Conservation (phyloP, 2,329 filamentous ascomycete genomes). For the Thermomyces lanuginosus region DNA sequence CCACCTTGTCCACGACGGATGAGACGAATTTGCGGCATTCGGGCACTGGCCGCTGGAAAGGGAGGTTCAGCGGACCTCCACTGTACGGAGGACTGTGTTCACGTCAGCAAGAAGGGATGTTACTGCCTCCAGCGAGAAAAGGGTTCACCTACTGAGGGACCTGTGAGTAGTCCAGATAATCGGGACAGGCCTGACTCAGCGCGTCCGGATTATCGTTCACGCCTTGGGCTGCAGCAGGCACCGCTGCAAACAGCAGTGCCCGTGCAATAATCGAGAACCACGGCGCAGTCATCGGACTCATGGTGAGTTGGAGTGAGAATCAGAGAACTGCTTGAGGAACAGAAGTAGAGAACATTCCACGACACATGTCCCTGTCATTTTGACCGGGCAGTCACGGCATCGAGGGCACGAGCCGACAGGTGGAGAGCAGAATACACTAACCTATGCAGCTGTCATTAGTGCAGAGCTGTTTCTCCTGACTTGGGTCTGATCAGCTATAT, state of each 20-base stretch:
- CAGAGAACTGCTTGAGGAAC: too few species aligned
- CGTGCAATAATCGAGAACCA: too few species aligned
- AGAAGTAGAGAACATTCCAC: too few species aligned
- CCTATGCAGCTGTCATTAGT: too few species aligned
- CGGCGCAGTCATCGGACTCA: too few species aligned
- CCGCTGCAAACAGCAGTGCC: slow-evolving; percentile 4
- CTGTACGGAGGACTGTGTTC: slow-evolving; percentile 54
- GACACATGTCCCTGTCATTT: too few species aligned
- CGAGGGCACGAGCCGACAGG: too few species aligned
- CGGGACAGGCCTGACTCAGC: slow-evolving; percentile 40
- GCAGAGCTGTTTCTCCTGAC: too few species aligned
- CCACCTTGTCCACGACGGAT: slow-evolving; percentile 71
- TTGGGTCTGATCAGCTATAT: too few species aligned
- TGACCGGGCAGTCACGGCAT: too few species aligned
- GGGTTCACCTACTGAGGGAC: slow-evolving; percentile 43
- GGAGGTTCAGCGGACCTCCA: slow-evolving; percentile 59
- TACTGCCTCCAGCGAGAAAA: background rate
- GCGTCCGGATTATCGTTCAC: slow-evolving; percentile 15
- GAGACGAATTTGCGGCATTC: slow-evolving; percentile 84
- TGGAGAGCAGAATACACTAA: too few species aligned
- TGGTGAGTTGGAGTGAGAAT: too few species aligned
- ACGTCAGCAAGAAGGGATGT: background rate
- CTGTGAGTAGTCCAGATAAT: slow-evolving; percentile 46
- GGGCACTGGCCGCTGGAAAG: slow-evolving; percentile 67
- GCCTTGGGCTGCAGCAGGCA: slow-evolving; percentile 7